Evolutionary conservation across 2,329 filamentous ascomycete genomes (phyloP).

Genomic region (Alternaria brassicae): DNA sequence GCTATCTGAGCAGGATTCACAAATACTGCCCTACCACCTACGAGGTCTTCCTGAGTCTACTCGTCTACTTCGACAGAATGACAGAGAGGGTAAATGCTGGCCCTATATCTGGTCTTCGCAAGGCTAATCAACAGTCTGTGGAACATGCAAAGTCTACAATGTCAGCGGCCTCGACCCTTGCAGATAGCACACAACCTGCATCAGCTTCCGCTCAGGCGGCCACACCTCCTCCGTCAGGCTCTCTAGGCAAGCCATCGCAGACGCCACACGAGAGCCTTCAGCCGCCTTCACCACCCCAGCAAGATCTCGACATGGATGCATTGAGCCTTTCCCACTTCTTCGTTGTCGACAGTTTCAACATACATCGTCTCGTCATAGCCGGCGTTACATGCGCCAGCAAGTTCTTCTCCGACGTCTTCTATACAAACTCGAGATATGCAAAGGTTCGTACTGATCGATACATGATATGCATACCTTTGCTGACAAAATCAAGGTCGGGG

Average conservation of each 20-base stretch:
- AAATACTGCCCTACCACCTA: slow-evolving; percentile 99
- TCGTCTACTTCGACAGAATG: slow-evolving; percentile 99
- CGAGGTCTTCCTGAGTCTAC: slow-evolving; percentile 91
- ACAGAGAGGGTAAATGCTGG: slow-evolving; percentile 91
- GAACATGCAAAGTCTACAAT: slow-evolving; percentile 43
- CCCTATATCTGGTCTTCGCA: slow-evolving; percentile 70
- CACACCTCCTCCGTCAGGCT: slow-evolving; percentile 59
- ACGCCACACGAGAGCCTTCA: slow-evolving; percentile 36
- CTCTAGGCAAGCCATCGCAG: slow-evolving; percentile 52
- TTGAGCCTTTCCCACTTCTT: slow-evolving; percentile 75
- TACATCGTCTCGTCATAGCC: slow-evolving; percentile 93
- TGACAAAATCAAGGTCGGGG: slow-evolving; percentile 76
- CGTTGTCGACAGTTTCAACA: slow-evolving; percentile 98
- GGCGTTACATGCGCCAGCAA: slow-evolving; percentile 98
- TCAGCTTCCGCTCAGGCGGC: slow-evolving; percentile 52
- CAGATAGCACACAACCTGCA: slow-evolving; percentile 23
- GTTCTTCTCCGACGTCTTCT: slow-evolving; percentile 99
- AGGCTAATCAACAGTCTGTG: slow-evolving; percentile 58
- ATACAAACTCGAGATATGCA: slow-evolving; percentile 98
- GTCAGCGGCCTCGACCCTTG: slow-evolving; percentile 40
- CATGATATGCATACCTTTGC: background rate
- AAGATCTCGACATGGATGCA: slow-evolving; percentile 53
- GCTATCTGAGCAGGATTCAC: slow-evolving; percentile 94
- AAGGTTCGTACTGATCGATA: slow-evolving; percentile 71
- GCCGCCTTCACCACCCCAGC: slow-evolving; percentile 48